Percentiles rank a stretch among this genome's conserved stretches.
Conservation (phyloP, 192 early-diverging fungal genomes). For the Umbelopsis vinacea region DNA sequence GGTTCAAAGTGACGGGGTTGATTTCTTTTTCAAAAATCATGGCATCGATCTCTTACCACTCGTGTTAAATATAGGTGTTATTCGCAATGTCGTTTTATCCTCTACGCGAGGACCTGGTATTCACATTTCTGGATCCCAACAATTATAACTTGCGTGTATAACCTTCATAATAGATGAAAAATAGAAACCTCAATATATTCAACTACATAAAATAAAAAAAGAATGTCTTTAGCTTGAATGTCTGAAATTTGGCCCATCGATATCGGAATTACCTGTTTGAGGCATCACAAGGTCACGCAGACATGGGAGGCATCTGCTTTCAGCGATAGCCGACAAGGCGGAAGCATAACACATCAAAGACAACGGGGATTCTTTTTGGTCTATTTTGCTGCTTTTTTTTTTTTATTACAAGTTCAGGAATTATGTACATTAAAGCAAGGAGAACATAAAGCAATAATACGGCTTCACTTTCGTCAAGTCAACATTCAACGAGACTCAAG, state of each 20-base stretch:
- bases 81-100: constrained; percentile 65
- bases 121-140: constrained; percentile 49
- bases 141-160: neutral
- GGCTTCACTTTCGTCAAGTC: neutral
- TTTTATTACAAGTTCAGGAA: neutral
- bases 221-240: neutral
- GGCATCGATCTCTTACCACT: neutral
- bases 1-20: neutral
- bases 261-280: constrained; percentile 9
- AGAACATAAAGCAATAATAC: neutral
- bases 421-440: constrained; percentile 7
- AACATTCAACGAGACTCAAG: constrained; percentile 11
- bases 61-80: constrained; percentile 43
- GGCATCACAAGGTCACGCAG: neutral
- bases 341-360: too few relatives aligned
- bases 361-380: neutral
- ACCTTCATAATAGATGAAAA: too few relatives aligned
- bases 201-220: too few relatives aligned
- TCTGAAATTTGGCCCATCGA: neutral
- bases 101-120: constrained; percentile 75
- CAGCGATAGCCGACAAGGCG: too few relatives aligned
- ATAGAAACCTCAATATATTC: too few relatives aligned
- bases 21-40: neutral
- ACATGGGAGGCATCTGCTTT: too few relatives aligned
- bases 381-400: neutral